Conservation (phyloP, 2,329 filamentous ascomycete species). For the Ophiostoma angusticollis region DNA sequence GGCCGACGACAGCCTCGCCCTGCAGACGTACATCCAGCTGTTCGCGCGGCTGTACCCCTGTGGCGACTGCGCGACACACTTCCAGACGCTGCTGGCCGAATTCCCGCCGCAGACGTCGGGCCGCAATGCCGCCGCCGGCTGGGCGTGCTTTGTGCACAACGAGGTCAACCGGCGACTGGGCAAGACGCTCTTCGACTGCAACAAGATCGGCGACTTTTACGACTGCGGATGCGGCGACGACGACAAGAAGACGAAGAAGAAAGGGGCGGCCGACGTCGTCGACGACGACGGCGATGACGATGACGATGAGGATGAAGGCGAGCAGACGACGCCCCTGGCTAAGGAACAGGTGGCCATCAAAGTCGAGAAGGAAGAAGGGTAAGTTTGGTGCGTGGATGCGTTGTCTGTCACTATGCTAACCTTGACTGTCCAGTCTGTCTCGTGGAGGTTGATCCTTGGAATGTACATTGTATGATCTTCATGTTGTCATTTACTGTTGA, state of each 20-base stretch:
- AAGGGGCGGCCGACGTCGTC: constrained; percentile 8
- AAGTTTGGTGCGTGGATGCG: constrained; percentile 3
- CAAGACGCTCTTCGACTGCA: constrained; percentile 52
- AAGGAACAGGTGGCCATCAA: not conserved
- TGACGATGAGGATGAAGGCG: constrained; percentile 6
- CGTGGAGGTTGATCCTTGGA: constrained; percentile 2
- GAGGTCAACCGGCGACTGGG: constrained; percentile 50
- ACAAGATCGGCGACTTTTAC: constrained; percentile 56
- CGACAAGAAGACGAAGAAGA: constrained; percentile 25
- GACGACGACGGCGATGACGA: constrained; percentile 6
- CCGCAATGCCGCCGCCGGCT: constrained; percentile 50
- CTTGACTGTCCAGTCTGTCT: constrained; percentile 1
- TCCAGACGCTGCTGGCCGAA: constrained; percentile 46
- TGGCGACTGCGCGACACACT: constrained; percentile 56
- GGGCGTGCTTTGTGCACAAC: constrained; percentile 58
- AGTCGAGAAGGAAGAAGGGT: constrained; percentile 17
- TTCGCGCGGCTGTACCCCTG: constrained; percentile 59
- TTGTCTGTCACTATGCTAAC: not conserved
- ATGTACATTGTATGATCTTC: not conserved
- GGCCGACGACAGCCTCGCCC: constrained; percentile 46
- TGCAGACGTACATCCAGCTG: constrained; percentile 52
- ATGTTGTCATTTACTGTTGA: not conserved
- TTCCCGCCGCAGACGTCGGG: constrained; percentile 54
- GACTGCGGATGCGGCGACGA: constrained; percentile 61
- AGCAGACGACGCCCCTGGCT: not conserved